Base-by-base conservation (phyloP, 768 basidiomycete species). In the Kwoniella mangroviensis region DNA sequence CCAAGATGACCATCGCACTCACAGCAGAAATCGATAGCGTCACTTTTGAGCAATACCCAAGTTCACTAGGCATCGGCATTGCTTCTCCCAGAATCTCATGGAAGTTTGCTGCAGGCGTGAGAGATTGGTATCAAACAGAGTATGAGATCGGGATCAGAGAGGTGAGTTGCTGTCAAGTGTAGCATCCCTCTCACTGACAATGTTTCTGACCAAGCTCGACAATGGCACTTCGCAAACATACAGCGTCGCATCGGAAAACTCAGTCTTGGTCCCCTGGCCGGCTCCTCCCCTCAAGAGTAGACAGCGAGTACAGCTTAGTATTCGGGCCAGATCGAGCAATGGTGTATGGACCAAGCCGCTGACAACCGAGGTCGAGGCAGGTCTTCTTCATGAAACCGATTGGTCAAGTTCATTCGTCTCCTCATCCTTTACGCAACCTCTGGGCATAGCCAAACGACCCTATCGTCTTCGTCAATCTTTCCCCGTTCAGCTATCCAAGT, bases 231-330 rank as follows among this genome's bases (percentile, higher is more conserved):
- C 13, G 0, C 4, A 68, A 24, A 51, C 49, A n/a, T 76, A 57
- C 67, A 11, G 7, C 17, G 64, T 73, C 42, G 22, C 65, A 17
- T 69, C 70, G 24, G 53, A 43, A 6, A 49, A 63, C 5, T 74
- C 67, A 3, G 61, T 69, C 0, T 63, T 77, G 2, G 76, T 75
- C 1, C 66, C 71, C 4, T 77, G 76, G 76, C 74, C 72, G 4
- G 63, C 58, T 5, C 5, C 52, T 11, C 72, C 75, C 1, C 60
- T 77, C 13, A n/a, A 2, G 1, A 71, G 72, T 51, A 28, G 74
- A 4, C 56, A 77, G 17, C 24, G 58, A 26, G 72, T 63, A 6
- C 17, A 13, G 10, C 64, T 77, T 4, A 10, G 43, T 9, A 56
- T 75, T 45, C 60, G 67, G n/a, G 69, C 67, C 1, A 57, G 54